Percentiles rank a stretch among this genome's conserved stretches.
phyloP scores from a whole-genome alignment of 2,329 filamentous ascomycete species.

The Nothopassalora personata region DNA sequence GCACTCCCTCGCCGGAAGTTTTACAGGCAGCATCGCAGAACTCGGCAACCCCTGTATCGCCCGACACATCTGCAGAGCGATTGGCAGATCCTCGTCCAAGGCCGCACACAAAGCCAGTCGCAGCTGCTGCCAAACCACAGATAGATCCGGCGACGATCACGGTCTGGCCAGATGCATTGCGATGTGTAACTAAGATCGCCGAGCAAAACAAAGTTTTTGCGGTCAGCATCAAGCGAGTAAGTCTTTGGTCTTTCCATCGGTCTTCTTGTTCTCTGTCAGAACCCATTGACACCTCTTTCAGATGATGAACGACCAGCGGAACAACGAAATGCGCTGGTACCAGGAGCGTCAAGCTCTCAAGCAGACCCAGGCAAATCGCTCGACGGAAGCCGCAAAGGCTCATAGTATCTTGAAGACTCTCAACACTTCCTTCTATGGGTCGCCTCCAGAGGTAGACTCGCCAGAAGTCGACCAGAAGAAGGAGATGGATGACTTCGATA shows the following conservation, averaged over 20 bases:
- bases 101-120: slow-evolving; percentile 21
- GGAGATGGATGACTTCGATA: slow-evolving; percentile 56
- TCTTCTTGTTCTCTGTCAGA: neutral
- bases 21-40: neutral
- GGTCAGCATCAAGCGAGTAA: slow-evolving; percentile 37
- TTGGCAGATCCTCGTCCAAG: slow-evolving; percentile 20
- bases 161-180: slow-evolving; percentile 44
- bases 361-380: slow-evolving; percentile 27
- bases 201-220: slow-evolving; percentile 41
- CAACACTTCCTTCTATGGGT: slow-evolving; percentile 11
- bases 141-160: slow-evolving; percentile 46
- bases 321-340: slow-evolving; percentile 57
- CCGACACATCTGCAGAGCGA: neutral
- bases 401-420: slow-evolving; percentile 30
- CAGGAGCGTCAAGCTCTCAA: slow-evolving; percentile 32
- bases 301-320: slow-evolving; percentile 59
- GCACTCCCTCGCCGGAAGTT: slow-evolving; percentile 2
- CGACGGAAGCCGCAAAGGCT: slow-evolving; percentile 26
- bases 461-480: slow-evolving; percentile 35
- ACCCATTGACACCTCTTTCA: slow-evolving; percentile 31
- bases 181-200: slow-evolving; percentile 45
- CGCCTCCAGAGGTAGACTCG: slow-evolving; percentile 7
- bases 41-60: neutral
- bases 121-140: slow-evolving; percentile 21
- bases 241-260: slow-evolving; percentile 5